Evolutionary conservation across 805 yeast species (phyloP).

Genomic region (Yamadazyma nakazawae): DNA sequence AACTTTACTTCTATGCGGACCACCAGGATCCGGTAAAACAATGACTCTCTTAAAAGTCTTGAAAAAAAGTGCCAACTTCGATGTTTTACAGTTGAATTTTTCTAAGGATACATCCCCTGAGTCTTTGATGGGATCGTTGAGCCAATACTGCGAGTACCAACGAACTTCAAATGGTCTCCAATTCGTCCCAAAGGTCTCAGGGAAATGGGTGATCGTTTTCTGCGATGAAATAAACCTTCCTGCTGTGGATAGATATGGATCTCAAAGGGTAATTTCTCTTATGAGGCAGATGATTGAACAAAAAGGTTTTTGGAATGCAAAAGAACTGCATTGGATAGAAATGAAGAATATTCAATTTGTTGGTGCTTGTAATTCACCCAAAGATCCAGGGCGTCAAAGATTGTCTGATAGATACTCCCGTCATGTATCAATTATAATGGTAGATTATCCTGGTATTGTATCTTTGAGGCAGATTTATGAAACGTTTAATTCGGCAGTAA

Average conservation of each 20-base stretch:
- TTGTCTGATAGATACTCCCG: slow-evolving; percentile 63
- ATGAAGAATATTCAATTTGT: slow-evolving; percentile 70
- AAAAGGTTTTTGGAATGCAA: slow-evolving; percentile 71
- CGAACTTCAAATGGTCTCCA: slow-evolving; percentile 48
- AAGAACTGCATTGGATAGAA: slow-evolving; percentile 62
- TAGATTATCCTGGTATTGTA: slow-evolving; percentile 68
- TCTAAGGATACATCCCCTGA: slow-evolving; percentile 74
- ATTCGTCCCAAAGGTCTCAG: slow-evolving; percentile 57
- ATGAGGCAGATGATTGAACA: slow-evolving; percentile 72
- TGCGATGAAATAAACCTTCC: slow-evolving; percentile 93
- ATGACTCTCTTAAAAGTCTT: slow-evolving; percentile 79
- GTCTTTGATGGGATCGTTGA: slow-evolving; percentile 59
- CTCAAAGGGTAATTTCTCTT: slow-evolving; percentile 68
- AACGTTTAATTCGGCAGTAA: slow-evolving; percentile 51
- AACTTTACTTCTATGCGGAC: slow-evolving; percentile 81
- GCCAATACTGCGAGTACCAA: slow-evolving; percentile 66
- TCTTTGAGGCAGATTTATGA: slow-evolving; percentile 69
- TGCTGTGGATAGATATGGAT: slow-evolving; percentile 62
- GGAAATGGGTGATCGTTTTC: slow-evolving; percentile 75
- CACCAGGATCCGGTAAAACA: slow-evolving; percentile 97
- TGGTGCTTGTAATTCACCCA: slow-evolving; percentile 94
- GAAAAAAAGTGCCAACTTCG: slow-evolving; percentile 52
- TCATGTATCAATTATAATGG: slow-evolving; percentile 62
- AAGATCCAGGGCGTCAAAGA: slow-evolving; percentile 67
- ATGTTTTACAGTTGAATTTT: slow-evolving; percentile 69